Evolutionary conservation across 768 basidiomycete genomes (phyloP), one percentile per base, ranked within the genome.

Genomic region (Suillus hirtellus): DNA sequence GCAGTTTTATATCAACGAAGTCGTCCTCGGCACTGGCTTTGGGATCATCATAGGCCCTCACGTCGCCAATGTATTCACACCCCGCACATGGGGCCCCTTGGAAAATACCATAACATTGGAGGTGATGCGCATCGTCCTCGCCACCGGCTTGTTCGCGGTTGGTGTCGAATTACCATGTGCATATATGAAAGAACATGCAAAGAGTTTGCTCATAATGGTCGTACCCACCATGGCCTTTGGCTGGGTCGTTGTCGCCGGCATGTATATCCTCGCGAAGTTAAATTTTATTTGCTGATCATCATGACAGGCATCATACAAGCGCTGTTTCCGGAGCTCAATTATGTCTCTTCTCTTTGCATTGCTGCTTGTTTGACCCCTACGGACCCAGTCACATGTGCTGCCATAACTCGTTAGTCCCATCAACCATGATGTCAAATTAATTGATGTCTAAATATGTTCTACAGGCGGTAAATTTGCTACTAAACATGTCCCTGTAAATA

Each of bases 341-440:
- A 85, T 72, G 78, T 93, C 14, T 91, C 93, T 0, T 86, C 89
- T 40, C 83, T 98, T 4, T 93, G 89, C 53, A 88, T 97, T 60
- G 90, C 95, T 8, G 93, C 96, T 2, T 95, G 92, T 66, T 80
- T 96, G 31, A 96, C 95, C 0, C 93, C 94, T 1, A 99, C 96
- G 12, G 96, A 99, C 77, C 96, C 96, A 1, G 92, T 96, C 67
- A 89, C 96, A 58, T 93, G 91, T 61, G 92, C 93, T 60, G 89
- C 84, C 59, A 95, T 89, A 71, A 89, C 89, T 3, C 88, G 89
- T 85, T 59, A 38, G 82, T 38, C 27, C 50, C 42, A 43, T 40
- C 60, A 19, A 59, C 55, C 43, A 37, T 21, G 4, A 27, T 24
- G 7, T 59, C 4, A 14, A 44, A 27, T 64, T 43, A 8, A 11